Evolutionary conservation across 2,329 filamentous ascomycete genomes (phyloP).

Genomic region (Curvularia eragrostidis): DNA sequence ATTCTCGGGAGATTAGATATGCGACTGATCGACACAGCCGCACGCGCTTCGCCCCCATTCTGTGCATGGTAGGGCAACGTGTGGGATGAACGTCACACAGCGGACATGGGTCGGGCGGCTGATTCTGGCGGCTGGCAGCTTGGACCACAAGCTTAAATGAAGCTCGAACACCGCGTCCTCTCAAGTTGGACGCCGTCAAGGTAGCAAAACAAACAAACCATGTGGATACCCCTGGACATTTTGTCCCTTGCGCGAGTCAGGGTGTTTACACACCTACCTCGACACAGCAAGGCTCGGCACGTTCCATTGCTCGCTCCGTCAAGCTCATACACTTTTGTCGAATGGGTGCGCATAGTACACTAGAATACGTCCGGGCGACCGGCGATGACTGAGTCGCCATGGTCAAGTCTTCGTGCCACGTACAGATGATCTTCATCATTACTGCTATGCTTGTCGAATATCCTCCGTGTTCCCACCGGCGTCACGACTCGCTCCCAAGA

Average conservation of each 20-base stretch:
- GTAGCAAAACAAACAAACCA: not conserved
- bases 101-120: constrained; percentile 6
- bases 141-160: constrained; percentile 1
- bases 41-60: constrained; percentile 1
- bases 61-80: not conserved
- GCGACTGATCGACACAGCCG: constrained; percentile 9
- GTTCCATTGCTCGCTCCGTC: not conserved
- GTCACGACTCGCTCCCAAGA: constrained; percentile 6
- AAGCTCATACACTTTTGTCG: not conserved
- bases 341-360: not conserved
- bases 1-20: constrained; percentile 9
- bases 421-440: not conserved
- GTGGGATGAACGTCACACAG: constrained; percentile 4
- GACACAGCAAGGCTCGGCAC: not conserved
- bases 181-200: not conserved
- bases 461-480: constrained; percentile 7
- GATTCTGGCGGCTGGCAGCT: not conserved
- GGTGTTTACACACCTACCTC: not conserved
- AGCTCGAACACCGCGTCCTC: constrained; percentile 6
- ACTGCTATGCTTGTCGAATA: constrained; percentile 6
- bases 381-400: not conserved
- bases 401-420: constrained; percentile 7
- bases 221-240: not conserved
- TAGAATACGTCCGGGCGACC: not conserved
- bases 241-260: constrained; percentile 7